Percentiles rank a stretch among this genome's conserved stretches.
Conservation (phyloP, 2,329 filamentous ascomycete genomes). For the Penicillium sp. region DNA sequence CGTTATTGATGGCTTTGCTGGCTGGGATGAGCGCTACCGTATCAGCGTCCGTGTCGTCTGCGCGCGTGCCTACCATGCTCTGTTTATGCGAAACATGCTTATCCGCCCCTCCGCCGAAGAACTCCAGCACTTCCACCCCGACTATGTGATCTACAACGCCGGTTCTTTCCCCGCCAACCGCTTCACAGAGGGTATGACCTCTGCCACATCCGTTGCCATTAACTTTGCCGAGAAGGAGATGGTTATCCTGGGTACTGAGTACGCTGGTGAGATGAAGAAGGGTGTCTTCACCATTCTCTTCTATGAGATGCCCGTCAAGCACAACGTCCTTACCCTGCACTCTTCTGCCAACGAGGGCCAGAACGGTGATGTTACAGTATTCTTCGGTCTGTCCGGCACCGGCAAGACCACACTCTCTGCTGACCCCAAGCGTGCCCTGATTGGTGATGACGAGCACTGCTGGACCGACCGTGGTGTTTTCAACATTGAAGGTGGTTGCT, state of each 20-base stretch:
- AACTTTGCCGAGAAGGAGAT: slow-evolving; percentile 99
- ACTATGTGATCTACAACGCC: slow-evolving; percentile 99
- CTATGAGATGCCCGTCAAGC: slow-evolving; percentile 99
- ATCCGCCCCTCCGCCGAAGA: slow-evolving; percentile 91
- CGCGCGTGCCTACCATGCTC: slow-evolving; percentile 97
- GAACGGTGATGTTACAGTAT: slow-evolving; percentile 94
- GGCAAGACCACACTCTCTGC: slow-evolving; percentile 98
- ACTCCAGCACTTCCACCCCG: slow-evolving; percentile 95
- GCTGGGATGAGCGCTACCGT: slow-evolving; percentile 98
- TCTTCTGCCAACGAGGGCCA: slow-evolving; percentile 97
- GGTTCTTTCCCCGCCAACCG: slow-evolving; percentile 98
- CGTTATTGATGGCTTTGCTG: slow-evolving; percentile 94
- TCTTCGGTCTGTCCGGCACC: slow-evolving; percentile 98
- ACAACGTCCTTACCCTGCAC: slow-evolving; percentile 97
- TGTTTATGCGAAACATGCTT: slow-evolving; percentile 99
- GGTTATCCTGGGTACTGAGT: slow-evolving; percentile 99
- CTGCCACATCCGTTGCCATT: slow-evolving; percentile 94
- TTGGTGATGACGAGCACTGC: slow-evolving; percentile 99
- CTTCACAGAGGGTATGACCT: slow-evolving; percentile 98
- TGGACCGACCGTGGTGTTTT: slow-evolving; percentile 97
- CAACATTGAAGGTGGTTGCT: slow-evolving; percentile 99
- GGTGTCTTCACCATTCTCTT: slow-evolving; percentile 98
- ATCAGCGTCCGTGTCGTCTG: slow-evolving; percentile 98
- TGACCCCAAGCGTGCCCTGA: slow-evolving; percentile 93
- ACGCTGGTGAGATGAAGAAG: slow-evolving; percentile 98